Conservation (phyloP, 495 filamentous ascomycete species). For the Oleoguttula mirabilis region DNA sequence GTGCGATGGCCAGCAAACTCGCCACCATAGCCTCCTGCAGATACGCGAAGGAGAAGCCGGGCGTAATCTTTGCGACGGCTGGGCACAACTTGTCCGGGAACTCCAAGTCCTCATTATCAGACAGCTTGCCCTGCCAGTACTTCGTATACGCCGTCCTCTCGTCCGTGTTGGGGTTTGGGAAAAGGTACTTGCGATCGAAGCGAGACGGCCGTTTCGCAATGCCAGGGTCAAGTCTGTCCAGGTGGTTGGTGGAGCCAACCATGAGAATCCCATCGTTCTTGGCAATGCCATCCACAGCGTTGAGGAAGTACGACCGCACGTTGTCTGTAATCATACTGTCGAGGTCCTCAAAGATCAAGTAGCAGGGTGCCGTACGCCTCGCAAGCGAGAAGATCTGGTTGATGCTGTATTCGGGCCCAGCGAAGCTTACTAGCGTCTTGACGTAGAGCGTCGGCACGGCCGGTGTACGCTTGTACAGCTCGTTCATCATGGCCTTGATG, state of each 20-base stretch:
- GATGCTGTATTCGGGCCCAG: conserved; percentile 28
- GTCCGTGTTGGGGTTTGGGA: conserved; percentile 25
- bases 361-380: conserved; percentile 30
- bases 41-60: conserved; percentile 32
- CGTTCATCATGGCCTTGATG: conserved; percentile 33
- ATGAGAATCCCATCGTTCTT: conserved; percentile 35
- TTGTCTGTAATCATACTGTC: conserved; percentile 29
- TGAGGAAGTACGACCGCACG: conserved; percentile 32
- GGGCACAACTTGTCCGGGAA: conserved; percentile 30
- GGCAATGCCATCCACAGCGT: conserved; percentile 19
- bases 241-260: conserved; percentile 33
- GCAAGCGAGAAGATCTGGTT: conserved; percentile 30
- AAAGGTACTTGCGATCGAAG: conserved; percentile 34
- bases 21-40: conserved; percentile 33
- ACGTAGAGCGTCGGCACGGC: conserved; percentile 33
- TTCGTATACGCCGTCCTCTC: conserved; percentile 27
- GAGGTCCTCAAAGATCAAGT: conserved; percentile 34
- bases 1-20: conserved; percentile 27
- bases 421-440: conserved; percentile 21
- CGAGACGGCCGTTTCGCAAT: conserved; percentile 31
- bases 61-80: conserved; percentile 29
- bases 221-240: conserved; percentile 31
- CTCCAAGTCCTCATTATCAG: conserved; percentile 27
- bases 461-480: conserved; percentile 25
- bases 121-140: conserved; percentile 31